These are phyloP conservation scores for Mycosphaerella arachidis DNA, from an alignment of 2,329 filamentous ascomycete species.

Conservation along the genomic window DNA sequence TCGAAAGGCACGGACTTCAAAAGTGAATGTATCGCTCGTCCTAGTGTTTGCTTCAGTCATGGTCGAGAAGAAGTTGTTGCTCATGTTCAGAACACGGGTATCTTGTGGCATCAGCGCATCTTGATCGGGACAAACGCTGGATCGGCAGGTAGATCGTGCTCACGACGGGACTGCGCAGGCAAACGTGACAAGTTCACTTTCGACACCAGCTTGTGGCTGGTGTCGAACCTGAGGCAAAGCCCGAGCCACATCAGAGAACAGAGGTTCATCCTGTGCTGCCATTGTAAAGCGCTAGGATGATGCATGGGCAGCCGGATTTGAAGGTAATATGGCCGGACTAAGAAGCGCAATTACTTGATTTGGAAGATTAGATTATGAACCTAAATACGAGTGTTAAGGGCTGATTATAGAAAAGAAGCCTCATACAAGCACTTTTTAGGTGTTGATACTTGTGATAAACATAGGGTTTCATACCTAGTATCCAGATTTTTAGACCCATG, in stretches of 20 bases:
- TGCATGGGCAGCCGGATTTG: too few species aligned
- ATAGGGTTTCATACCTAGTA: too few species aligned
- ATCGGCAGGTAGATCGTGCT: not conserved
- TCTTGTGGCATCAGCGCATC: not conserved
- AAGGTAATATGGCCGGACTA: too few species aligned
- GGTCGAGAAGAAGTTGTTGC: too few species aligned
- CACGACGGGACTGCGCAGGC: not conserved
- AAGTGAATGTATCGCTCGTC: not conserved
- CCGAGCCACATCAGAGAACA: not conserved
- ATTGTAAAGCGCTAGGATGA: too few species aligned
- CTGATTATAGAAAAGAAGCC: too few species aligned
- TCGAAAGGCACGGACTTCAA: not conserved
- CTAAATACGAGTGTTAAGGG: too few species aligned
- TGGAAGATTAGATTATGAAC: too few species aligned
- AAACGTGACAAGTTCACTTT: not conserved
- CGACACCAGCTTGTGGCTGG: not conserved
- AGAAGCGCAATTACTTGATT: too few species aligned
- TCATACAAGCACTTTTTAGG: too few species aligned
- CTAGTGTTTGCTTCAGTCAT: not conserved
- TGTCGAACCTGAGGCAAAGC: not conserved
- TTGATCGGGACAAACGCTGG: not conserved
- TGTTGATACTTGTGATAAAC: too few species aligned
- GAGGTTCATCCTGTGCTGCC: not conserved
- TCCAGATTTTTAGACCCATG: too few species aligned
- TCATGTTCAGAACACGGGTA: not conserved